Percentiles rank a stretch among this genome's conserved stretches.
phyloP scores from a whole-genome alignment of 2,329 filamentous ascomycete species.

The Coniochaeta ligniaria region DNA sequence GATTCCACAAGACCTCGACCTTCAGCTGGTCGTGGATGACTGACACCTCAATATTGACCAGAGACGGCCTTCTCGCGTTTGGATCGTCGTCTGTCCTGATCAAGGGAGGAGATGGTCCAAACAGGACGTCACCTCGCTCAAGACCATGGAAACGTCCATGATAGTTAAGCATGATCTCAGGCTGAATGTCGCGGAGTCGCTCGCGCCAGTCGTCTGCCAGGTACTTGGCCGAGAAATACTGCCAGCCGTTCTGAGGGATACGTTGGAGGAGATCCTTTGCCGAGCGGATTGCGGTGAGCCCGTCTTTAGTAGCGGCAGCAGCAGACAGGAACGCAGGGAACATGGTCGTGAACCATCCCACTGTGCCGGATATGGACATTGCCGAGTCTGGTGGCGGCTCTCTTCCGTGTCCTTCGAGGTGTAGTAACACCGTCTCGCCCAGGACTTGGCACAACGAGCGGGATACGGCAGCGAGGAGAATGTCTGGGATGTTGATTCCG shows the following conservation, averaged over 20 bases:
- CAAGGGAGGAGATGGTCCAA: background rate
- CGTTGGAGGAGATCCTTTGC: background rate
- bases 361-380: background rate
- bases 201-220: background rate
- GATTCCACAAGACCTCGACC: background rate
- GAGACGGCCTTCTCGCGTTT: background rate
- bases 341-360: background rate
- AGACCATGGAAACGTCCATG: background rate
- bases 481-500: conserved; percentile 11
- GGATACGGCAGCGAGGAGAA: conserved; percentile 12
- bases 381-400: conserved; percentile 3
- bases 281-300: background rate
- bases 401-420: conserved; percentile 9
- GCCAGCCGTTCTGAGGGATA: background rate
- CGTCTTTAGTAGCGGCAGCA: background rate
- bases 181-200: background rate
- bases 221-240: background rate
- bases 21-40: background rate
- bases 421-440: conserved; percentile 4
- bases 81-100: background rate
- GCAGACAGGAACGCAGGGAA: background rate
- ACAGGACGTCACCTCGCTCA: background rate
- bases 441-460: conserved; percentile 6
- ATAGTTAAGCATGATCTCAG: background rate
- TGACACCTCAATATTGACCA: background rate